phyloP scores from a whole-genome alignment of 768 basidiomycete species.

The Collybiopsis confluens region DNA sequence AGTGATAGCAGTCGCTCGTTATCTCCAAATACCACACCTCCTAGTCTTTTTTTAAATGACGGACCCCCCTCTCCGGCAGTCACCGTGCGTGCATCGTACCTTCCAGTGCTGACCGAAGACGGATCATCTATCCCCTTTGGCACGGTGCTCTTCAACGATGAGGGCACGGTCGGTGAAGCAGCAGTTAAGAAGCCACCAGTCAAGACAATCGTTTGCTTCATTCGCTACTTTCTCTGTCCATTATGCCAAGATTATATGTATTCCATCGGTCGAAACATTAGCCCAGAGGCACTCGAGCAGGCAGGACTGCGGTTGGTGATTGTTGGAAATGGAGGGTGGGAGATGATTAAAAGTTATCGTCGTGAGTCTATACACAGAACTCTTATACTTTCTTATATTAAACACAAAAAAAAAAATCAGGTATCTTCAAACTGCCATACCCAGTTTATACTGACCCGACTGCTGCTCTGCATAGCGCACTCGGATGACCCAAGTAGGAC shows the following conservation, averaged over 20 bases:
- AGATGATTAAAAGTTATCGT: slow-evolving; percentile 60
- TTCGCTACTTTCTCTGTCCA: slow-evolving; percentile 67
- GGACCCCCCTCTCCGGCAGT: slow-evolving; percentile 11
- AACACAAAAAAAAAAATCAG: slow-evolving; percentile 20
- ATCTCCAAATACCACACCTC: too few relatives aligned
- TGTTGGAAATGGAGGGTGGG: slow-evolving; percentile 61
- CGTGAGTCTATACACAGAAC: slow-evolving; percentile 11
- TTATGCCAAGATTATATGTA: slow-evolving; percentile 70
- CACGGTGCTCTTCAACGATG: slow-evolving; percentile 28
- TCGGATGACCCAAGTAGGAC: slow-evolving; percentile 49
- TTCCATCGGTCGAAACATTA: slow-evolving; percentile 47
- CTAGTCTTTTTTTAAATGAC: slow-evolving; percentile 7
- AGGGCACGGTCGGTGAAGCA: not conserved
- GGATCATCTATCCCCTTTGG: slow-evolving; percentile 53
- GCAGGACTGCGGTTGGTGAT: slow-evolving; percentile 54
- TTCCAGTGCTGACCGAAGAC: slow-evolving; percentile 49
- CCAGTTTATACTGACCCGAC: slow-evolving; percentile 63
- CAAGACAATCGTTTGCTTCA: slow-evolving; percentile 61
- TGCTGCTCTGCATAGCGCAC: slow-evolving; percentile 47
- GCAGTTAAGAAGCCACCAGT: slow-evolving; percentile 24
- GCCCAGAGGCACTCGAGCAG: slow-evolving; percentile 41
- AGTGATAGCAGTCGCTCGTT: too few relatives aligned
- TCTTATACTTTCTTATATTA: not conserved
- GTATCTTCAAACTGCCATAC: slow-evolving; percentile 60
- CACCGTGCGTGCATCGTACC: slow-evolving; percentile 32